Base-by-base conservation (phyloP, 1,139 yeast genomes). In the Blastobotrys ciferrii region DNA sequence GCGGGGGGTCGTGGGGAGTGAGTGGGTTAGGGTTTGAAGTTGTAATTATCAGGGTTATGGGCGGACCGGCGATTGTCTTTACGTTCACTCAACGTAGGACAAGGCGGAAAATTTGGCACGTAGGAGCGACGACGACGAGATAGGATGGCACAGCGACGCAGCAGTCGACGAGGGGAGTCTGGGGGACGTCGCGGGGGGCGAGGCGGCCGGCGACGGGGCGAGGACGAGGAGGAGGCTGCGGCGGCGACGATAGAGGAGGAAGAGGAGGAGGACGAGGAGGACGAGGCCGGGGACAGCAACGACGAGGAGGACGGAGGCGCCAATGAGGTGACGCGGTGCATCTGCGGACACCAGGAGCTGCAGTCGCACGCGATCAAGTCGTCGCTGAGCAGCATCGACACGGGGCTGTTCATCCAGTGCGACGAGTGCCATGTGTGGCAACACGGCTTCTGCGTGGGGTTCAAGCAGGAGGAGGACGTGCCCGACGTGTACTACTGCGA, bases 401-500 rank as follows among this genome's bases (percentile, higher is more conserved):
- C 82, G 51, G 94, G 94, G 2, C 76, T 86, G 46, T 87, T 84
- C 67, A 85, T 87, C 58, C 94, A 85, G 68, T 92, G 98, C 74
- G 98, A 92, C 59, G 76, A 78, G 54, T 92, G 98, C 69, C 82
- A 88, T 20, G 96, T 84, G 9, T 92, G 98, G 98, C 98, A 92
- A 68, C 98, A 92, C 65, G 98, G 97, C 2, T 89, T 76, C 68
- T 92, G 98, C 71, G 97, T 92, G 37, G 95, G 96, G 1, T 77
- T 87, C 51, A 75, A 73, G 53, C 78, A 78, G 45, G 86, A 82
- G 56, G 83, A 80, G 31, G 84, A 80, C 52, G 88, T 88, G 0
- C 96, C 96, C 1, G 96, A 89, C 52, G 86, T 86, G 65, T 91
- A 91, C 67, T 87, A 88, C 86, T 91, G 98, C 73, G 98, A 92